Evolutionary conservation across 176 grass and related monocot genomes (phyloP).

Genomic region (Phoenix dactylifera): DNA sequence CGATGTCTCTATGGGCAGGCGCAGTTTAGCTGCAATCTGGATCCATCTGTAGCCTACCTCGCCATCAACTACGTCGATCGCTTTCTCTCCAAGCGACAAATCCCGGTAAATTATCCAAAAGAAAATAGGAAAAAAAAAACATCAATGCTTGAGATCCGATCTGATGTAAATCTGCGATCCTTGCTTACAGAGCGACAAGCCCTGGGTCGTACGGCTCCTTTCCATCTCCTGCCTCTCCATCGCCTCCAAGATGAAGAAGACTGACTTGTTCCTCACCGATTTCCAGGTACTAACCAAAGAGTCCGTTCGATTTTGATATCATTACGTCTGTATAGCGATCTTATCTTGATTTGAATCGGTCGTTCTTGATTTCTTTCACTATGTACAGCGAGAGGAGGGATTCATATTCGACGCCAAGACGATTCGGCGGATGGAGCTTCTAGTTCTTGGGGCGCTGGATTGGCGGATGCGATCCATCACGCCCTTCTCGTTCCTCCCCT

Average conservation of each 20-base stretch:
- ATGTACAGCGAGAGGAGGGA: slow-evolving; percentile 43
- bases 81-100: slow-evolving; percentile 73
- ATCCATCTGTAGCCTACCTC: slow-evolving; percentile 83
- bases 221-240: slow-evolving; percentile 85
- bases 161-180: slow-evolving; percentile 23
- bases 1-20: slow-evolving; percentile 28
- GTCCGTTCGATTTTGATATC: no score
- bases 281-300: slow-evolving; percentile 43
- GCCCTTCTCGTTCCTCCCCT: slow-evolving; percentile 82
- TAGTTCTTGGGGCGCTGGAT: slow-evolving; percentile 53
- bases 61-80: slow-evolving; percentile 96
- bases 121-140: no score
- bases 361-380: no score
- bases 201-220: slow-evolving; percentile 71
- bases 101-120: slow-evolving; percentile 32
- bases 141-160: no score
- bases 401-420: slow-evolving; percentile 62
- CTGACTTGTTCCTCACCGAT: slow-evolving; percentile 27
- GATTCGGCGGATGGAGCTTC: slow-evolving; percentile 75
- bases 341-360: no score
- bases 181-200: slow-evolving; percentile 37
- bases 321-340: no score
- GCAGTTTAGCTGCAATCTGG: slow-evolving; percentile 42
- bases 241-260: slow-evolving; percentile 93
- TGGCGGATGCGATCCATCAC: slow-evolving; percentile 91